Conservation (phyloP, 2,329 filamentous ascomycete genomes). For the Ophiostoma sp. region DNA sequence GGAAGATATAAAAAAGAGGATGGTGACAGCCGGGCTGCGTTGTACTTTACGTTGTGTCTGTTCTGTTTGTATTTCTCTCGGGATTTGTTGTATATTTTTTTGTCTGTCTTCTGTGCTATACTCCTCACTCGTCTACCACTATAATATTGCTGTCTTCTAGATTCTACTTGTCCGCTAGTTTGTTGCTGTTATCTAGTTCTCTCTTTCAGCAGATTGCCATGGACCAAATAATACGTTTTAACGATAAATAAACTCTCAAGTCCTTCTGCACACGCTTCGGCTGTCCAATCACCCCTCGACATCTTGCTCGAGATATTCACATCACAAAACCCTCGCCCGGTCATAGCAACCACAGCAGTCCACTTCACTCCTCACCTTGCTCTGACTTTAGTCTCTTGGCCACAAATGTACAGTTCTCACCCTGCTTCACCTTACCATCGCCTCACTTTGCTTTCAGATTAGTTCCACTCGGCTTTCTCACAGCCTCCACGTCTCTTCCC, state of each 20-base stretch:
- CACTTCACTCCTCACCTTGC: background rate
- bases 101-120: background rate
- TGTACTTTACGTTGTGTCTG: slow-evolving; percentile 1
- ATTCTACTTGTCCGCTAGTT: background rate
- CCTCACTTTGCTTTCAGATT: background rate
- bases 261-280: background rate
- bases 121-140: background rate
- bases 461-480: background rate
- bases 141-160: background rate
- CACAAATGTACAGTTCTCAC: background rate
- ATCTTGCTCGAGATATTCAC: background rate
- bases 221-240: background rate
- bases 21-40: slow-evolving; percentile 1
- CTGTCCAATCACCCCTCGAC: background rate
- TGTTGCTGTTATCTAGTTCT: too few species aligned
- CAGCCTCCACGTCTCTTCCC: background rate
- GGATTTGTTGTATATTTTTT: background rate
- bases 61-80: background rate
- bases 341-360: background rate
- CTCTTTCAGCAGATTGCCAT: background rate
- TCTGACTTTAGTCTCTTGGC: background rate
- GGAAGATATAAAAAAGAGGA: slow-evolving; percentile 2
- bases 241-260: background rate
- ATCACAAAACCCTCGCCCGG: background rate
- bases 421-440: background rate